These are phyloP conservation scores for Penicillium hordei DNA, from an alignment of 2,329 filamentous ascomycete species.

Conservation along the genomic window DNA sequence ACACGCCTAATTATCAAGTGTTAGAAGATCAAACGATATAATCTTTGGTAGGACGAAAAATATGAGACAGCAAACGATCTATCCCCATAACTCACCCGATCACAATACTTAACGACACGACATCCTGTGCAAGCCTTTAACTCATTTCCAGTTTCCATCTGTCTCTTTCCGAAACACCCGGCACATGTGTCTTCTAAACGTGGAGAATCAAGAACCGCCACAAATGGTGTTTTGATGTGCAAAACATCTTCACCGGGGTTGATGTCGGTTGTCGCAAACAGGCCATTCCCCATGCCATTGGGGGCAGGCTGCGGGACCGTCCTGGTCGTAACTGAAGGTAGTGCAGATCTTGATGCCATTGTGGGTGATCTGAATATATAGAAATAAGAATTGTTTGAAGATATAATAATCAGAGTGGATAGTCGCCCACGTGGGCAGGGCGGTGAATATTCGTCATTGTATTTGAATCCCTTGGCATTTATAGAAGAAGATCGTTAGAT, in stretches of 20 bases:
- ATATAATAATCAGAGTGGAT: slow-evolving; percentile 1
- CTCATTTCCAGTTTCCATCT: slow-evolving; percentile 23
- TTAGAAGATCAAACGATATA: neutral
- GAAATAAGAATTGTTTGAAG: neutral
- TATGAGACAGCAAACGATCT: neutral
- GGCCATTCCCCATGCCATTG: slow-evolving; percentile 50
- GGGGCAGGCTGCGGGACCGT: slow-evolving; percentile 26
- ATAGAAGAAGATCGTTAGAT: neutral
- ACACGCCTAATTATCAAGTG: slow-evolving; percentile 48
- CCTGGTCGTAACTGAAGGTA: slow-evolving; percentile 25
- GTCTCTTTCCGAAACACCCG: slow-evolving; percentile 53
- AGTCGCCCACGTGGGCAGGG: neutral
- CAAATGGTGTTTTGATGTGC: slow-evolving; percentile 51
- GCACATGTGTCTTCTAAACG: slow-evolving; percentile 57
- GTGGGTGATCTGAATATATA: slow-evolving; percentile 13
- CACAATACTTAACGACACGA: slow-evolving; percentile 59
- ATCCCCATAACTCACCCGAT: slow-evolving; percentile 49
- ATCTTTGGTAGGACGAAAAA: neutral
- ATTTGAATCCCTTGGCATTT: slow-evolving; percentile 3
- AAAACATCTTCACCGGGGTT: slow-evolving; percentile 51
- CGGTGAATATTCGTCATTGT: neutral
- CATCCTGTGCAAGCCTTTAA: slow-evolving; percentile 61
- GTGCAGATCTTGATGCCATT: slow-evolving; percentile 20
- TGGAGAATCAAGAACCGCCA: slow-evolving; percentile 55
- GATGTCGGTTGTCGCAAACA: slow-evolving; percentile 55